A percentile compares a stretch with the other conserved stretches of the same genome.
phyloP scores from a whole-genome alignment of 2,329 filamentous ascomycete species.

The Chaetomium globosum region DNA sequence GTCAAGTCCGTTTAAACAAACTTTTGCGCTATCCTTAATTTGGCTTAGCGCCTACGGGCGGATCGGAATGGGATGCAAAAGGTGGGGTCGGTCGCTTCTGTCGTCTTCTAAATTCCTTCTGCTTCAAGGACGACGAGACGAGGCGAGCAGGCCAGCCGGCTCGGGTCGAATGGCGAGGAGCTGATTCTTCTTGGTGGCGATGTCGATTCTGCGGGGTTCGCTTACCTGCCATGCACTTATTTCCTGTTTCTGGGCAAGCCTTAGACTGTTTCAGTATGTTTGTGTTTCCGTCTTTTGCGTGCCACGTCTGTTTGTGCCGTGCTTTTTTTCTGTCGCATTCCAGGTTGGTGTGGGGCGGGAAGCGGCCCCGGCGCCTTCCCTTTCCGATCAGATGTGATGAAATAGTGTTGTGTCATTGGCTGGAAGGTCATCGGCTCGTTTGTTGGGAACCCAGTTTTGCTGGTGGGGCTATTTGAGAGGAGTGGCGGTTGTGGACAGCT shows the following conservation, averaged over 20 bases:
- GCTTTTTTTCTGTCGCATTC: not conserved
- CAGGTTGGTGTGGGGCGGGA: not conserved
- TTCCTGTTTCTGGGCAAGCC: not conserved
- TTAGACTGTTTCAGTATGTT: not conserved
- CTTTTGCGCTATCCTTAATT: not conserved
- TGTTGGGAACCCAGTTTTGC: constrained; percentile 7
- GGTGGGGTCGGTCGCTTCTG: not conserved
- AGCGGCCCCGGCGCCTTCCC: constrained; percentile 29
- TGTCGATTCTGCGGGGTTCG: not conserved
- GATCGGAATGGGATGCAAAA: not conserved
- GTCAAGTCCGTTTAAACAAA: constrained; percentile 5
- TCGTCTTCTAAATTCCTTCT: not conserved
- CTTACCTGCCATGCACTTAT: not conserved
- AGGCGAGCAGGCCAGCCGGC: not conserved
- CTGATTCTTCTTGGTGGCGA: not conserved
- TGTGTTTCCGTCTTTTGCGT: not conserved
- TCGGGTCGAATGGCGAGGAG: not conserved
- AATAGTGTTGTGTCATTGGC: constrained; percentile 29
- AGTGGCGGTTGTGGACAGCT: not conserved
- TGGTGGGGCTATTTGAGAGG: constrained; percentile 1
- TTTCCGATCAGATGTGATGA: constrained; percentile 28
- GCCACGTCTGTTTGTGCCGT: not conserved
- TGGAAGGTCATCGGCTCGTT: not conserved
- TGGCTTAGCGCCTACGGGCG: not conserved
- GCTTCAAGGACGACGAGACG: not conserved